Base-by-base conservation (phyloP, 345 rosid genomes). In the Gossypium rotundifolium region DNA sequence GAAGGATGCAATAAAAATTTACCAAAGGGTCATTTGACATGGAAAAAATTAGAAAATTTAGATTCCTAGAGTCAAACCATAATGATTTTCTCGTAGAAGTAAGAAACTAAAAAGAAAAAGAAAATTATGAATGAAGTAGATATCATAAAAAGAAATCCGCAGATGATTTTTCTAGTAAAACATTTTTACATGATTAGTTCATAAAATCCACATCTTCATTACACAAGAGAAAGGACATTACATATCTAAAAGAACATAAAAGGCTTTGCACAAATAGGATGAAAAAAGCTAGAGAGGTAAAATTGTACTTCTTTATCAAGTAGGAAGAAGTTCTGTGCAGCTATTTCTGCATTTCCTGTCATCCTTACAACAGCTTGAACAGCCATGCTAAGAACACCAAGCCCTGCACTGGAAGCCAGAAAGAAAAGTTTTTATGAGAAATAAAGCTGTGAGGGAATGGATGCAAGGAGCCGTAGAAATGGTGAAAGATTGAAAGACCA, bases 311-410 rank as follows among this genome's bases (percentile, higher is more conserved):
- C 99, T 90, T 93, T 95, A 79, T 95, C 98, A 29, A 95, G 82
- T 45, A 91, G 80, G 85, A 82, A 95, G 83, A 89, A 91, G 64
- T 87, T 86, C 71, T 83, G 83, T 17, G 84, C 79, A 74, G 83
- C 87, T 57, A 72, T 77, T 73, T 81, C 90, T 74, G 76, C 83
- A 70, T 81, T 87, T 53, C 94, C 97, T 62, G 94, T 84, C 92
- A 93, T 93, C 78, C 89, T 88, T 18, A 93, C 79, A 77, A 78
- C 90, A 73, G 98, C 94, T 81, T 89, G 88, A 64, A 83, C 85
- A 72, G 96, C 96, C 90, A 82, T 87, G 77, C 78, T 84, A 73
- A 92, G 89, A 57, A 95, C 98, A 73, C 98, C 99, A n/a, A 95
- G 97, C 86, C 98, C 99, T 1, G 98, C 99, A 83, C 99, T 95